A percentile compares a stretch with the other conserved stretches of the same genome.
These are phyloP conservation scores for Quercus aquifolioides DNA, from an alignment of 306 rosid species.

Conservation along the genomic window DNA sequence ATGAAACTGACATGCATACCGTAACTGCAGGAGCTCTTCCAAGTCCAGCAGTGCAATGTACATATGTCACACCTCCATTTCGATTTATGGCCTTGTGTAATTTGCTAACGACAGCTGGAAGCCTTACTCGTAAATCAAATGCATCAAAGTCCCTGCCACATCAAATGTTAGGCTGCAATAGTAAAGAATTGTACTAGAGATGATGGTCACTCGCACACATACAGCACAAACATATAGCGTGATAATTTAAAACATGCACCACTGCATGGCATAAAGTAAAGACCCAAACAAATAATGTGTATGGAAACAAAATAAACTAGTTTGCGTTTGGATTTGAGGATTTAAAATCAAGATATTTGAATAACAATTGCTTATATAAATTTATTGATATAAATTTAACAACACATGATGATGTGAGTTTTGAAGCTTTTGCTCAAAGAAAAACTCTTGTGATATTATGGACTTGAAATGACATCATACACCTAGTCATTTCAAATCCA, in stretches of 20 bases:
- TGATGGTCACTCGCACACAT: background rate
- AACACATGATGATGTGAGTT: too few relatives aligned
- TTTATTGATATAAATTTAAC: too few relatives aligned
- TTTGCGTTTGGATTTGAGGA: too few relatives aligned
- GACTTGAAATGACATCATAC: too few relatives aligned
- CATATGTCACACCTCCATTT: slow-evolving; percentile 84
- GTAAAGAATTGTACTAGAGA: slow-evolving; percentile 21
- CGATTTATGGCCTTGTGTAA: slow-evolving; percentile 65
- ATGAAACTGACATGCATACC: slow-evolving; percentile 41
- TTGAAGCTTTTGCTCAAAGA: too few relatives aligned
- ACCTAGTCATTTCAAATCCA: too few relatives aligned
- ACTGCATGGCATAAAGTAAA: background rate
- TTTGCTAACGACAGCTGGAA: slow-evolving; percentile 81
- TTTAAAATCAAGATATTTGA: too few relatives aligned
- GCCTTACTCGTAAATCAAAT: slow-evolving; percentile 69
- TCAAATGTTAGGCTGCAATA: slow-evolving; percentile 27
- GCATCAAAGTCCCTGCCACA: slow-evolving; percentile 85
- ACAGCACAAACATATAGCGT: background rate
- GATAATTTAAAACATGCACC: slow-evolving; percentile 2
- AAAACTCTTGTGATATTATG: too few relatives aligned
- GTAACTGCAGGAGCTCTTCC: slow-evolving; percentile 97
- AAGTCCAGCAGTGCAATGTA: slow-evolving; percentile 98
- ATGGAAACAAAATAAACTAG: background rate
- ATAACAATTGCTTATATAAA: too few relatives aligned
- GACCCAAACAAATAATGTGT: background rate